Percentiles rank a stretch among this genome's conserved stretches.
These are phyloP conservation scores for Rubroshorea leprosula DNA, from an alignment of 345 rosid species.

Conservation along the genomic window DNA sequence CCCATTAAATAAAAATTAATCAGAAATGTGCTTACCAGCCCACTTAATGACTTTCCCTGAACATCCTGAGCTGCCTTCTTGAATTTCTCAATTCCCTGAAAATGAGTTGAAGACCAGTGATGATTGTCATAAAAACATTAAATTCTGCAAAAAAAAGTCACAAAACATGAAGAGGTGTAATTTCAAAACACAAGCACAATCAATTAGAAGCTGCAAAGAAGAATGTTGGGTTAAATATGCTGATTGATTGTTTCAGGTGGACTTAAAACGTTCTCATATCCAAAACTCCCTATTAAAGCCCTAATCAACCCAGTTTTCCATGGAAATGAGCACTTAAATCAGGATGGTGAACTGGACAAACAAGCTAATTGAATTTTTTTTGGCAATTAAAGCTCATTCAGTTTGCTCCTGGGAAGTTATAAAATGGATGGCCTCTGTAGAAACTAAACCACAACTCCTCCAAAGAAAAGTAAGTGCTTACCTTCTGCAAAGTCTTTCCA, in stretches of 20 bases:
- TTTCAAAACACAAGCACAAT: not conserved
- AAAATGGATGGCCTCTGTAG: too few species aligned
- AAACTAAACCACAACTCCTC: not conserved
- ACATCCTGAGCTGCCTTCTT: constrained; percentile 85
- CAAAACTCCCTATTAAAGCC: not conserved
- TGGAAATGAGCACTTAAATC: not conserved
- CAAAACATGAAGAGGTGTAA: not conserved
- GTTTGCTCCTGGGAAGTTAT: too few species aligned
- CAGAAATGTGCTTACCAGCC: constrained; percentile 45
- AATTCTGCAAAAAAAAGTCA: not conserved
- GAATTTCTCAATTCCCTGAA: constrained; percentile 92
- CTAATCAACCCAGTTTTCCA: not conserved
- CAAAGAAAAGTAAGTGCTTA: constrained; percentile 12
- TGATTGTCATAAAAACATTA: not conserved
- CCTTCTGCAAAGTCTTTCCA: constrained; percentile 85
- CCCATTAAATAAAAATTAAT: constrained; percentile 2
- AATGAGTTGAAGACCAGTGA: constrained; percentile 10
- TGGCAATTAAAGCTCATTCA: too few species aligned
- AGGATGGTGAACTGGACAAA: too few species aligned
- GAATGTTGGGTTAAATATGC: not conserved
- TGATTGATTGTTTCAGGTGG: not conserved
- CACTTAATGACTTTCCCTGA: constrained; percentile 64
- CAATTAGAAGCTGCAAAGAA: not conserved
- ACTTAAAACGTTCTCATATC: not conserved
- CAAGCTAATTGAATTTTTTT: too few species aligned